These are phyloP conservation scores for Phytophthora tentaculata DNA, from an alignment of 352 stramenopile species.

Conservation along the genomic window DNA sequence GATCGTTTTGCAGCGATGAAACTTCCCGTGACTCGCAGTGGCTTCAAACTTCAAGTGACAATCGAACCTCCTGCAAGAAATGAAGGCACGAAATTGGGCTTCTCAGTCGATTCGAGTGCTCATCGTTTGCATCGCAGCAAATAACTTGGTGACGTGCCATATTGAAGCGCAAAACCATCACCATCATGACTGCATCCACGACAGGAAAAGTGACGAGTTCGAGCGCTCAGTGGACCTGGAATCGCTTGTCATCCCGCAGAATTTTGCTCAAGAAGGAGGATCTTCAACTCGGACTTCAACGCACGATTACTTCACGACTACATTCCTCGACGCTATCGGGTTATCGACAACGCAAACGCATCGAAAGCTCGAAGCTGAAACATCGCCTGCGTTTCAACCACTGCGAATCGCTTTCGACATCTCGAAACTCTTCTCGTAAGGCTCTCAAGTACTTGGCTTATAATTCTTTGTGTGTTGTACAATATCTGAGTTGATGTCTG, in stretches of 20 bases:
- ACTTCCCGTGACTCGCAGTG: conserved; percentile 17
- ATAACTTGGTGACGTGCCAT: background rate
- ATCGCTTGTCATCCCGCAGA: conserved; percentile 45
- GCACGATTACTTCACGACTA: conserved; percentile 37
- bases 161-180: conserved; percentile 4
- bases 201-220: conserved; percentile 65
- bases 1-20: conserved; percentile 27
- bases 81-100: background rate
- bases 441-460: background rate
- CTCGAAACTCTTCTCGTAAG: conserved; percentile 71
- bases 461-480: background rate
- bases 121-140: background rate
- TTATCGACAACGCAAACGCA: conserved; percentile 21
- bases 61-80: background rate
- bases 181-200: conserved; percentile 76
- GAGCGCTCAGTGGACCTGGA: conserved; percentile 45
- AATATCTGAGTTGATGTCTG: background rate
- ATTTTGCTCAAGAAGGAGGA: conserved; percentile 26
- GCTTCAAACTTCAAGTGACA: background rate
- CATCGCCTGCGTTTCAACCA: conserved; percentile 53
- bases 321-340: conserved; percentile 54
- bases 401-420: conserved; percentile 84
- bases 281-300: conserved; percentile 6
- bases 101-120: background rate
- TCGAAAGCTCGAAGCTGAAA: conserved; percentile 40